Evolutionary conservation across 1,284 basidiomycete species (phyloP), one percentile per base, ranked within the genome.

Genomic region (Cryptococcus sp.): DNA sequence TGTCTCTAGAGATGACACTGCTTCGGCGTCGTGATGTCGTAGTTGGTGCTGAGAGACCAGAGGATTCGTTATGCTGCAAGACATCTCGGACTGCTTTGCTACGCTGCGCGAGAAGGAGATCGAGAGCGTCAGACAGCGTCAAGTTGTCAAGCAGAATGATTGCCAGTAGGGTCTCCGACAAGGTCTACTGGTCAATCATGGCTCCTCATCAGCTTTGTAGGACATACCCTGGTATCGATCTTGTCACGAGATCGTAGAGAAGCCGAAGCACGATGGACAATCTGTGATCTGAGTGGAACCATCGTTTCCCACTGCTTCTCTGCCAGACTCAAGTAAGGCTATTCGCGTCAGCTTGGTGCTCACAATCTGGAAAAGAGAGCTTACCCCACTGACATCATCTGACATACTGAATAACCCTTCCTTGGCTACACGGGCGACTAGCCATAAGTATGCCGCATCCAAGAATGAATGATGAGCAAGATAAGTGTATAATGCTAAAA

Each of bases 221-320:
- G 28, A 28, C 28, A 11, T 14, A 59, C 54, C 34, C 56, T 64
- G 2, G 65, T 40, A 14, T 68, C 64, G 14, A 62, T 45, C 19
- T 57, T 55, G 7, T 64, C 73, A 52, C 75, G 74, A 4, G 61
- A 83, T 47, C 87, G 82, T 11, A 92, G 76, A 14, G 83, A 85
- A 23, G 87, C 71, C 0, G 84, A 88, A 4, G 89, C 86, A 61
- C 84, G 85, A 60, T 91, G 86, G 16, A 86, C 82, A 52, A 94
- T 91, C 65, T 92, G 89, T 1, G 83, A 77, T 34, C 88, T 84
- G 66, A 93, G 89, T 56, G 87, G 88, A 1, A 84, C 81, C 13
- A 94, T 81, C 0, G 81, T 79, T 54, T 92, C 91, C 91, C 91
- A 94, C 70, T 94, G 91, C 37, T 88, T 84, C 61, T 89, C 85